Percentiles rank a stretch among this genome's conserved stretches.
Conservation (phyloP, 2,329 filamentous ascomycete genomes). For the Ophiostoma novo-ulmi region DNA sequence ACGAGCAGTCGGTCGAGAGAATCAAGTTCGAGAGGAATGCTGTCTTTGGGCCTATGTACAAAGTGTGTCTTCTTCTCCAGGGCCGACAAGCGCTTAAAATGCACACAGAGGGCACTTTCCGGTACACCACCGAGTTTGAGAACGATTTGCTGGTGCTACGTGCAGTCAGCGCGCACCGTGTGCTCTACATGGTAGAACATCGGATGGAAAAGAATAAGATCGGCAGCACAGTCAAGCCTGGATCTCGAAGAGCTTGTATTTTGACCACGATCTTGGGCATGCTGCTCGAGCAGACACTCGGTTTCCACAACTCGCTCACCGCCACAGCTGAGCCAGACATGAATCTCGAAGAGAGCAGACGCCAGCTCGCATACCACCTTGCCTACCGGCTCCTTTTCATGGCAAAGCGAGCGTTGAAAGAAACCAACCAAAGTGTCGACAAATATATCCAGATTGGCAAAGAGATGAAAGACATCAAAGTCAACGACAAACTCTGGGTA, state of each 20-base stretch:
- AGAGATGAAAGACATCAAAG: background rate
- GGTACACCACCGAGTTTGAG: constrained; percentile 8
- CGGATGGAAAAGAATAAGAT: constrained; percentile 23
- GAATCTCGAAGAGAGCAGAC: background rate
- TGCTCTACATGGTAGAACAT: constrained; percentile 5
- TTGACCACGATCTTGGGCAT: constrained; percentile 13
- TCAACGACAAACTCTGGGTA: background rate
- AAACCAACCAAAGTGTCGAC: background rate
- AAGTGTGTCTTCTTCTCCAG: constrained; percentile 19
- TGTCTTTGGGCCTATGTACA: constrained; percentile 17
- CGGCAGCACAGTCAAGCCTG: background rate
- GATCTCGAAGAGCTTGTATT: background rate
- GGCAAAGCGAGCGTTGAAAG: constrained; percentile 8
- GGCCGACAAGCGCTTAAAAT: background rate
- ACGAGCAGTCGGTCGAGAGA: background rate
- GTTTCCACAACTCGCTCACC: constrained; percentile 7
- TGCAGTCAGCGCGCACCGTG: constrained; percentile 9
- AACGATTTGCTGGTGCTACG: constrained; percentile 8
- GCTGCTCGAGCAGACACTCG: constrained; percentile 21
- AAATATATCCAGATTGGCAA: background rate
- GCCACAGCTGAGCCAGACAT: background rate
- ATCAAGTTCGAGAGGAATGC: background rate
- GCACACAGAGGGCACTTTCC: background rate
- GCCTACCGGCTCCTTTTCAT: constrained; percentile 17
- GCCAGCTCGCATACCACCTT: constrained; percentile 13